These are phyloP conservation scores for Amylostereum areolatum DNA, from an alignment of 1,284 basidiomycete species.

Conservation along the genomic window DNA sequence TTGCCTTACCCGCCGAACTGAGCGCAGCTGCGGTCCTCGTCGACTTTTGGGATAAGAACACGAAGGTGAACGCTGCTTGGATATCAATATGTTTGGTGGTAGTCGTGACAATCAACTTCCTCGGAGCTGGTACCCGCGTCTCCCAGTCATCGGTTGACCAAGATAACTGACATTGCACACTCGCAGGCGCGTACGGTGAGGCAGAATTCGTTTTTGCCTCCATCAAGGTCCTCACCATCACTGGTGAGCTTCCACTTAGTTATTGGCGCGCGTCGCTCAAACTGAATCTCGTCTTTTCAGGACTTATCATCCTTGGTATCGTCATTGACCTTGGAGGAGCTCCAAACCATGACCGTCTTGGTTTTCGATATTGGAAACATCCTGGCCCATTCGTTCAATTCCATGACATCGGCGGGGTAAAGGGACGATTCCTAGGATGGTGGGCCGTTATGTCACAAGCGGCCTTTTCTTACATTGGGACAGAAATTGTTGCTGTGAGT, in stretches of 20 bases:
- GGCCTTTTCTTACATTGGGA: slow-evolving; percentile 79
- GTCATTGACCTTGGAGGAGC: slow-evolving; percentile 72
- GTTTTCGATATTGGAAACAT: slow-evolving; percentile 41
- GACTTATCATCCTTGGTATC: slow-evolving; percentile 47
- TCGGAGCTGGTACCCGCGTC: slow-evolving; percentile 53
- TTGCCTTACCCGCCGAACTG: slow-evolving; percentile 73
- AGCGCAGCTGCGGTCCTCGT: slow-evolving; percentile 76
- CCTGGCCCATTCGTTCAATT: slow-evolving; percentile 70
- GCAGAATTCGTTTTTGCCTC: slow-evolving; percentile 72
- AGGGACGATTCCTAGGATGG: slow-evolving; percentile 65
- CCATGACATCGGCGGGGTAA: slow-evolving; percentile 44
- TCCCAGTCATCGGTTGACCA: not conserved
- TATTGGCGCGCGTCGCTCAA: slow-evolving; percentile 35
- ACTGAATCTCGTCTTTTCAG: slow-evolving; percentile 4
- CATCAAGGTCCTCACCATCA: slow-evolving; percentile 77
- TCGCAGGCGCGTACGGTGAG: slow-evolving; percentile 59
- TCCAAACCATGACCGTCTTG: slow-evolving; percentile 36
- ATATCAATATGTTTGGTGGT: slow-evolving; percentile 70
- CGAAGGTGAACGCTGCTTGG: slow-evolving; percentile 68
- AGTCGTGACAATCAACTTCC: slow-evolving; percentile 70
- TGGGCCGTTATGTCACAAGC: slow-evolving; percentile 68
- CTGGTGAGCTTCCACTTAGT: slow-evolving; percentile 47
- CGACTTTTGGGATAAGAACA: slow-evolving; percentile 53
- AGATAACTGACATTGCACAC: not conserved
- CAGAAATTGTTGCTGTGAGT: slow-evolving; percentile 83